These are phyloP conservation scores for Pythium dissimile DNA, from an alignment of 352 stramenopile genomes.

Conservation along the genomic window DNA sequence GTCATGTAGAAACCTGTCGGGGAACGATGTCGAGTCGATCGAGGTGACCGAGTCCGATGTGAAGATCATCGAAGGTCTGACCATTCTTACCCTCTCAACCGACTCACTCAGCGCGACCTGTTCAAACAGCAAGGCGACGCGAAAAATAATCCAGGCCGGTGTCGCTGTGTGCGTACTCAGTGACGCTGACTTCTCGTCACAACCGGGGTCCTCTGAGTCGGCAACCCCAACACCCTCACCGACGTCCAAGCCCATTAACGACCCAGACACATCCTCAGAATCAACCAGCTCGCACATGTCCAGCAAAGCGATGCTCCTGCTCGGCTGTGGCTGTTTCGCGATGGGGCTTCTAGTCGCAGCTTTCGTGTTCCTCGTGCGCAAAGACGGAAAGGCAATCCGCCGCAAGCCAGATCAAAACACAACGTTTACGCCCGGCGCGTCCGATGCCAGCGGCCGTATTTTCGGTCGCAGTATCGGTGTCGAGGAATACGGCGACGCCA, in stretches of 20 bases:
- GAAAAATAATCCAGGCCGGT: conserved; percentile 1
- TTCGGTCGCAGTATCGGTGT: conserved; percentile 20
- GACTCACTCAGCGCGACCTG: not conserved
- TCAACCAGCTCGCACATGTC: conserved; percentile 9
- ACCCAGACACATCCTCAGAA: not conserved
- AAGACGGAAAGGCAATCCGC: not conserved
- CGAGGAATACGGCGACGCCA: conserved; percentile 42
- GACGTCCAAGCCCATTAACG: not conserved
- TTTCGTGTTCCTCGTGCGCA: conserved; percentile 19
- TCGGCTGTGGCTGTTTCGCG: conserved; percentile 18
- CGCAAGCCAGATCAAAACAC: not conserved
- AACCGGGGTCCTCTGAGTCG: not conserved
- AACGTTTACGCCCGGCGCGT: conserved; percentile 12
- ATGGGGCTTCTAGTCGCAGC: conserved; percentile 24
- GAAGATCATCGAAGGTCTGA: conserved; percentile 8
- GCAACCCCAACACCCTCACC: not conserved
- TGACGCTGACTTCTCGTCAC: conserved; percentile 1
- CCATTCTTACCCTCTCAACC: not conserved
- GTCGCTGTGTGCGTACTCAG: conserved; percentile 19
- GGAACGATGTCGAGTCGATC: conserved; percentile 2
- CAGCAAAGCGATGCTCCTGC: conserved; percentile 17
- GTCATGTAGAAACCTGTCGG: conserved; percentile 4
- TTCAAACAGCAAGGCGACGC: conserved; percentile 5
- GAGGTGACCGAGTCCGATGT: conserved; percentile 17
- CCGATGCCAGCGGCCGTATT: conserved; percentile 14